These are phyloP conservation scores for Acorus calamus DNA, from an alignment of 106 monocot species.

Conservation along the genomic window DNA sequence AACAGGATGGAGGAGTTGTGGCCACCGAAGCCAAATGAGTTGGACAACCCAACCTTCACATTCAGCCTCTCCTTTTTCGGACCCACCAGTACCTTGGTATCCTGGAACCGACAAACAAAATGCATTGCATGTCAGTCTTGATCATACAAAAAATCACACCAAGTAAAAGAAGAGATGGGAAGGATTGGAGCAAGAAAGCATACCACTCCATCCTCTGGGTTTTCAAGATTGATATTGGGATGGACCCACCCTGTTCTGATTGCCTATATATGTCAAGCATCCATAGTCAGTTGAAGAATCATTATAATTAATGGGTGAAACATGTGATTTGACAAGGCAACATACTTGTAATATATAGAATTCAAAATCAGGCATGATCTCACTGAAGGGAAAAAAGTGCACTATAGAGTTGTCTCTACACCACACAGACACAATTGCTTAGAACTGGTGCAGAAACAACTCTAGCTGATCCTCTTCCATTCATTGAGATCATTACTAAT, in stretches of 20 bases:
- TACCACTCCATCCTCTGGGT: conserved; percentile 85
- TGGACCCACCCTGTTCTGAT: conserved; percentile 91
- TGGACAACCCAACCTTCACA: conserved; percentile 65
- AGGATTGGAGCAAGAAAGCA: not conserved
- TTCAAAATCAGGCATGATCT: no score
- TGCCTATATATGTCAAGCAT: conserved; percentile 37
- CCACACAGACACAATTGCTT: no score
- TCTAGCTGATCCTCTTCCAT: no score
- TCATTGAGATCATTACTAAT: no score
- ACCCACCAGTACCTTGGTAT: conserved; percentile 43
- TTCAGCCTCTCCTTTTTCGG: conserved; percentile 53
- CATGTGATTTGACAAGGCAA: no score
- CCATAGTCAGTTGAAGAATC: no score
- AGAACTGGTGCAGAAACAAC: no score
- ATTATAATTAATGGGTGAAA: no score
- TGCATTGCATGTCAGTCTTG: not conserved
- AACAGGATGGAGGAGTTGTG: conserved; percentile 79
- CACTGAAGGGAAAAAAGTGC: no score
- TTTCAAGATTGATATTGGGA: conserved; percentile 94
- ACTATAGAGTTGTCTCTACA: no score
- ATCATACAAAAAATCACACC: not conserved
- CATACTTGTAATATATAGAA: no score
- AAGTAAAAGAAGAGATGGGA: not conserved
- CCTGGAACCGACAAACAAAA: conserved; percentile 14
- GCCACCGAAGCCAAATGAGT: conserved; percentile 83